A percentile compares a stretch with the other conserved stretches of the same genome.
Conservation (phyloP, 805 yeast species). For the Nakazawaea peltata region DNA sequence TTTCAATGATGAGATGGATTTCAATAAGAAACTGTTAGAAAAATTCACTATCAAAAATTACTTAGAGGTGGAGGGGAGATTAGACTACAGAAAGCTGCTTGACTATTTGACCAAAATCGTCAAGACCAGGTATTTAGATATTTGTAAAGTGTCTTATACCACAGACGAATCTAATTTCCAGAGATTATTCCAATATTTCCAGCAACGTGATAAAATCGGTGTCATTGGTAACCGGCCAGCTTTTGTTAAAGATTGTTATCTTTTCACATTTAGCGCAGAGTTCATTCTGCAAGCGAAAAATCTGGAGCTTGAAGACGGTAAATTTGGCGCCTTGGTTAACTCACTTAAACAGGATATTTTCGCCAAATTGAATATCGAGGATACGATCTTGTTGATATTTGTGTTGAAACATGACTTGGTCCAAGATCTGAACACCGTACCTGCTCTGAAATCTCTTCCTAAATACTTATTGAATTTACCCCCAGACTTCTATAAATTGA, state of each 20-base stretch:
- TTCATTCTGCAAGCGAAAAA: neutral
- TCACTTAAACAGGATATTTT: slow-evolving; percentile 1
- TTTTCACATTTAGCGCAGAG: slow-evolving; percentile 30
- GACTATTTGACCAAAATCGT: slow-evolving; percentile 43
- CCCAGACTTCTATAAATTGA: slow-evolving; percentile 5
- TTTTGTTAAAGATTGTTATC: slow-evolving; percentile 56
- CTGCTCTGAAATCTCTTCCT: neutral
- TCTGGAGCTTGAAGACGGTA: neutral
- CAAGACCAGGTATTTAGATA: slow-evolving; percentile 41
- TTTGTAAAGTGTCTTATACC: slow-evolving; percentile 32
- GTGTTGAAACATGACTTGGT: slow-evolving; percentile 7
- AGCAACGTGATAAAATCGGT: slow-evolving; percentile 42
- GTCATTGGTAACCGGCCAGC: slow-evolving; percentile 43
- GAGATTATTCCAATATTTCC: slow-evolving; percentile 37
- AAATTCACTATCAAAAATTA: slow-evolving; percentile 2
- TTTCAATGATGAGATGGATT: neutral
- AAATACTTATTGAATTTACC: slow-evolving; percentile 4
- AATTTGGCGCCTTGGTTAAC: slow-evolving; percentile 2
- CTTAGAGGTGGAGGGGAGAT: slow-evolving; percentile 48
- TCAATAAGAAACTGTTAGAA: slow-evolving; percentile 1
- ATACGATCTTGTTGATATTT: slow-evolving; percentile 4
- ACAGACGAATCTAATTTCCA: slow-evolving; percentile 17
- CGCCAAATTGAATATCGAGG: neutral
- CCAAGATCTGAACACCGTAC: neutral
- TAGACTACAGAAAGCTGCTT: slow-evolving; percentile 46